A percentile compares a stretch with the other conserved stretches of the same genome.
These are phyloP conservation scores for Alternaria sp. DNA, from an alignment of 2,329 filamentous ascomycete genomes.

Conservation along the genomic window DNA sequence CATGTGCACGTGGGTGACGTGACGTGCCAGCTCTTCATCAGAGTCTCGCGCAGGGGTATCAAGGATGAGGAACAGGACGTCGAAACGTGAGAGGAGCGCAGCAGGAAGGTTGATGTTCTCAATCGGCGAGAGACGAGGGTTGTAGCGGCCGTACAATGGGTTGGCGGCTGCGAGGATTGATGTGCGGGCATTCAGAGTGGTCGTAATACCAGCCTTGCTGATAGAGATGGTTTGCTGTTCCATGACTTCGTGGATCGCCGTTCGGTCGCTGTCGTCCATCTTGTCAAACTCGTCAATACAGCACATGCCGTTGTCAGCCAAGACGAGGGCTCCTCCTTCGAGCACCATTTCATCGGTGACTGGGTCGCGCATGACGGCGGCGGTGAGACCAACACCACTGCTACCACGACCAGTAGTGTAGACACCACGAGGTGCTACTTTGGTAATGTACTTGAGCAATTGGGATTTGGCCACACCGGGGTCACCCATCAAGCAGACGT, in stretches of 20 bases:
- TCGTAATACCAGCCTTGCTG: conserved; percentile 93
- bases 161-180: conserved; percentile 96
- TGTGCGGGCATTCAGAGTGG: conserved; percentile 92
- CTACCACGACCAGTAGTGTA: conserved; percentile 83
- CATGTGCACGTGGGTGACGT: conserved; percentile 98
- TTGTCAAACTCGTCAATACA: conserved; percentile 90
- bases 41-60: conserved; percentile 89
- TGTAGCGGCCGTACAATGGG: conserved; percentile 96
- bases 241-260: conserved; percentile 87
- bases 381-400: conserved; percentile 81
- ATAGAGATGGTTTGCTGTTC: conserved; percentile 87
- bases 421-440: conserved; percentile 91
- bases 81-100: conserved; percentile 93
- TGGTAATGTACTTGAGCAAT: conserved; percentile 96
- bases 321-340: conserved; percentile 78
- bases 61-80: conserved; percentile 94
- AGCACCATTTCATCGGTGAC: conserved; percentile 86
- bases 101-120: conserved; percentile 99
- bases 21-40: conserved; percentile 91
- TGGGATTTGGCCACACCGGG: conserved; percentile 99
- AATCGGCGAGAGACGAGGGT: conserved; percentile 93
- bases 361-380: conserved; percentile 82
- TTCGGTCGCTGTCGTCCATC: conserved; percentile 84
- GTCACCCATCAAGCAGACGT: conserved; percentile 98
- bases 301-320: conserved; percentile 84